Conservation (phyloP, 495 filamentous ascomycete species). For the Durotheca rogersii region DNA sequence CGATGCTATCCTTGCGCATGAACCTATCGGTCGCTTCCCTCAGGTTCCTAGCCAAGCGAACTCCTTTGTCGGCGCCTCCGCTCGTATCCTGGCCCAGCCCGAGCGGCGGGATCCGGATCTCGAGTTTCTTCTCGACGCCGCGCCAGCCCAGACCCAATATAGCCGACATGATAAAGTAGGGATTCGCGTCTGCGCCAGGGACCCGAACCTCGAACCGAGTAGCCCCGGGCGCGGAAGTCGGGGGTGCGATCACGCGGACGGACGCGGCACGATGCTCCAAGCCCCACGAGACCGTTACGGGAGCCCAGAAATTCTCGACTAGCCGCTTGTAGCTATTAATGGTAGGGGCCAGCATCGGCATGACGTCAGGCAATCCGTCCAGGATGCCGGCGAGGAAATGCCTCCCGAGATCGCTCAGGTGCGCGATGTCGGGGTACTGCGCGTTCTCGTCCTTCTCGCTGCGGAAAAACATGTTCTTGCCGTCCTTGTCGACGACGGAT, state of each 20-base stretch:
- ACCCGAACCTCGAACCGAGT: constrained; percentile 92
- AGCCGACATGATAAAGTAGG: constrained; percentile 82
- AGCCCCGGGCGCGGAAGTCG: constrained; percentile 75
- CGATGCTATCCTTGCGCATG: constrained; percentile 71
- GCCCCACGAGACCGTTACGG: constrained; percentile 96
- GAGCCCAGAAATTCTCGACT: constrained; percentile 99
- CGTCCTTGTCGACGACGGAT: constrained; percentile 67
- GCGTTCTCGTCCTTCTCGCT: constrained; percentile 67
- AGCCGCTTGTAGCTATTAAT: constrained; percentile 97
- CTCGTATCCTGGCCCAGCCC: constrained; percentile 81
- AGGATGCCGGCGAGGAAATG: constrained; percentile 91
- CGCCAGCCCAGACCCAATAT: constrained; percentile 84
- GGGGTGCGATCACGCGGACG: constrained; percentile 84
- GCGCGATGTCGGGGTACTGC: constrained; percentile 67
- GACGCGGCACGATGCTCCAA: constrained; percentile 92
- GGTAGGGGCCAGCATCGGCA: constrained; percentile 92
- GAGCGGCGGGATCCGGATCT: constrained; percentile 78
- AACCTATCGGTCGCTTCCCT: constrained; percentile 80
- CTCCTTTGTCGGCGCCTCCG: constrained; percentile 62
- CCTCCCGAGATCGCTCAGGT: constrained; percentile 85
- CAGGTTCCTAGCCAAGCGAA: constrained; percentile 75
- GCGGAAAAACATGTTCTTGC: constrained; percentile 79
- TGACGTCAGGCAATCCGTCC: constrained; percentile 86
- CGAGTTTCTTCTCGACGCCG: constrained; percentile 85
- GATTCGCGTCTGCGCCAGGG: constrained; percentile 86